Evolutionary conservation across 2,329 filamentous ascomycete species (phyloP), one percentile per base, ranked within the genome.

Genomic region (Ascochyta rabiei): DNA sequence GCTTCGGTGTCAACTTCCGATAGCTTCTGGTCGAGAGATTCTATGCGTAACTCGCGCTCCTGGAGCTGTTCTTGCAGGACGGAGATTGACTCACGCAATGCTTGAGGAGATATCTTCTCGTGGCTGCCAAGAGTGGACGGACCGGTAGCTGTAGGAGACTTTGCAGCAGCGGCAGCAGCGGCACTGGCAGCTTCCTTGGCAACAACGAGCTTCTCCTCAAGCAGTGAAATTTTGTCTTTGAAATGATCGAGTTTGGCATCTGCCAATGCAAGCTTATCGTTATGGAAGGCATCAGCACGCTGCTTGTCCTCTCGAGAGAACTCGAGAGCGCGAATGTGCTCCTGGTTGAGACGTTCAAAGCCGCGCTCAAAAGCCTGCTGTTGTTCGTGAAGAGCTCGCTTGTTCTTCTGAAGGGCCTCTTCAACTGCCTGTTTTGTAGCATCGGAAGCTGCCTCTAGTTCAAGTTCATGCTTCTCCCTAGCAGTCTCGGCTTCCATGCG

Each of bases 11-110:
- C 91, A 3, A 88, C 76, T 56, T 84, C 83, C 16, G 84, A 78
- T 7, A 92, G 80, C 47, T 87, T 82, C 47, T 87, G 84, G 75
- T 96, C 91, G 12, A 98, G 87, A 59, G 89, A 86, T 72, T 99
- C 95, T 63, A 98, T 96, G 34, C 86, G 88, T 56, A 89, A 84
- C 77, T 99, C 95, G 48, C 95, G 92, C 66, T 95, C 91, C 74
- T 98, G 95, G 6, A 99, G 83, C 75, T 99, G 95, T 75, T 98
- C 93, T 77, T 99, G 95, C 23, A 99, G 82, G 16, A 97, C 95
- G 77, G 96, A 87, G 70, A 99, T 97, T 0, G 93, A 96, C 76
- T 99, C 95, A 26, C 95, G 89, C 28, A 99, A 84, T 6, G 95
- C 95, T 76, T 98, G 93, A 0, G 93, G 91, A 2, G 93, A 97